A percentile compares a stretch with the other conserved stretches of the same genome.
Conservation (phyloP, 2,329 filamentous ascomycete genomes). For the Xylariaceae sp. region DNA sequence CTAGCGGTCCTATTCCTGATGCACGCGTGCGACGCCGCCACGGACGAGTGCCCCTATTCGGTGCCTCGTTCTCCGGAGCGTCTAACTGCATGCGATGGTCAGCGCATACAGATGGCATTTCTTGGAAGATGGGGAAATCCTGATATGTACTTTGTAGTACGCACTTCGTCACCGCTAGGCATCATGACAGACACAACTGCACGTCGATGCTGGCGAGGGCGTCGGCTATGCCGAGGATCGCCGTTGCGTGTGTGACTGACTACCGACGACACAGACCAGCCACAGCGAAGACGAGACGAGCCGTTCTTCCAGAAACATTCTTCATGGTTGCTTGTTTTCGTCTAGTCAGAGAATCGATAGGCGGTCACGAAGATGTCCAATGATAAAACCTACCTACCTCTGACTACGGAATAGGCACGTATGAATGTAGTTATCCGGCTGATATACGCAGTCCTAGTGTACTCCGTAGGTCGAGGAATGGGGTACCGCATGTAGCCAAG, state of each 20-base stretch:
- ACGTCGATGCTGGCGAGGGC: neutral
- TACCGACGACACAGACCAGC: neutral
- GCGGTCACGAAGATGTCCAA: constrained; percentile 9
- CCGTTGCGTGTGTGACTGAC: too few species aligned
- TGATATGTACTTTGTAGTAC: too few species aligned
- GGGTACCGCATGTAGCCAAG: too few species aligned
- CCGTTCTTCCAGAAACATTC: constrained; percentile 17
- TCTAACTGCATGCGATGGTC: neutral
- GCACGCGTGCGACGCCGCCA: neutral
- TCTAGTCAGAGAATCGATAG: constrained; percentile 2
- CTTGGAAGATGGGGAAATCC: too few species aligned
- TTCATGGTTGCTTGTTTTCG: constrained; percentile 13
- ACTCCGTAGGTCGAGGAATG: too few species aligned
- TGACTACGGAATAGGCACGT: too few species aligned
- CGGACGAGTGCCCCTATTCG: neutral
- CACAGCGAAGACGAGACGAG: neutral
- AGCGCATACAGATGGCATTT: too few species aligned
- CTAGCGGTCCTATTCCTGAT: neutral
- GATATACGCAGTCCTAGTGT: too few species aligned
- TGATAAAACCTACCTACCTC: too few species aligned
- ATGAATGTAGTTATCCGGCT: too few species aligned
- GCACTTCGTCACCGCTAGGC: too few species aligned
- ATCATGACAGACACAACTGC: too few species aligned
- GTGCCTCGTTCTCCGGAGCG: neutral
- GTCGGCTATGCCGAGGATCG: neutral